Percentiles rank a stretch among this genome's conserved stretches.
Evolutionary conservation across 1,139 yeast species (phyloP).

Genomic region (Taiozyma sp.): DNA sequence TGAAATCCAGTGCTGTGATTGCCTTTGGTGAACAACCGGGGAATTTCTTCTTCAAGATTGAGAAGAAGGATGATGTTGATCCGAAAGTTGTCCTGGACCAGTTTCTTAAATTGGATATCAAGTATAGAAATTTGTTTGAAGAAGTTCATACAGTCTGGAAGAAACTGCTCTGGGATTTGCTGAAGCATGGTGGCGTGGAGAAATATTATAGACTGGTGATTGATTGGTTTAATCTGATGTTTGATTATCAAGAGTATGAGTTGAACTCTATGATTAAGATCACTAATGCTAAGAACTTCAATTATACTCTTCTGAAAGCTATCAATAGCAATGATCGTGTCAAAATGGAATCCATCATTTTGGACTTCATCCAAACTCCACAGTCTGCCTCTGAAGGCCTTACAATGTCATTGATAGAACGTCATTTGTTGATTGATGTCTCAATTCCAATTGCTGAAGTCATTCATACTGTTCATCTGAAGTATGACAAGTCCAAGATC

Average conservation of each 20-base stretch:
- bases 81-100: constrained; percentile 26
- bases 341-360: neutral
- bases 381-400: neutral
- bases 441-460: constrained; percentile 46
- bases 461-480: constrained; percentile 44
- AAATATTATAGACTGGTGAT: constrained; percentile 2
- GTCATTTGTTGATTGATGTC: constrained; percentile 39
- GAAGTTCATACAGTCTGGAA: constrained; percentile 34
- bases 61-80: constrained; percentile 19
- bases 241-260: constrained; percentile 12
- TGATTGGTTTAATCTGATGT: constrained; percentile 2
- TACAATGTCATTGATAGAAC: neutral
- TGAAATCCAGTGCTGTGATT: constrained; percentile 32
- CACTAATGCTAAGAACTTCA: neutral
- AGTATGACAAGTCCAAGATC: constrained; percentile 34
- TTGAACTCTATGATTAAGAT: constrained; percentile 3
- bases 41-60: constrained; percentile 51
- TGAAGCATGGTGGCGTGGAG: constrained; percentile 2
- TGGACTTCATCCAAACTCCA: constrained; percentile 1
- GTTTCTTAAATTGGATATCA: constrained; percentile 36
- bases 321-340: neutral
- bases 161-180: constrained; percentile 7
- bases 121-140: constrained; percentile 38
- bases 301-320: neutral
- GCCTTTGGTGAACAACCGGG: constrained; percentile 71